Evolutionary conservation across 495 filamentous ascomycete species (phyloP), one percentile per base, ranked within the genome.

Genomic region (Penicillium cinerascens): DNA sequence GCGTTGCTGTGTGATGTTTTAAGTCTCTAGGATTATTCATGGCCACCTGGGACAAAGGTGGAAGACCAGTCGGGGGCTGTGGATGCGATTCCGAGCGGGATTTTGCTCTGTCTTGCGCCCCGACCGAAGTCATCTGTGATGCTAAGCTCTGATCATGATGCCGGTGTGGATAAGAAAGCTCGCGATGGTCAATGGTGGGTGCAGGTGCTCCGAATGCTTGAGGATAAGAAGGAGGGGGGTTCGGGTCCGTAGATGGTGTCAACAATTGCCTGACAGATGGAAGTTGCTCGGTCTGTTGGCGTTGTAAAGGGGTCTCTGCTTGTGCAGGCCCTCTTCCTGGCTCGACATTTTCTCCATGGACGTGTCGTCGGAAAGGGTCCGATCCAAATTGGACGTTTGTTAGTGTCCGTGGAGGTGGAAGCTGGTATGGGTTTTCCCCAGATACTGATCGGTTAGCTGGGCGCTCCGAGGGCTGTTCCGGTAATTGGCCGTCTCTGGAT

Each of bases 251-350:
- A 10, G 50, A 58, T 0, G 76, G 75, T 0, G 72, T 77, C 35
- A 80, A 55, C 33, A 80, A 53, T 47, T 77, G 73, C 41, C 75
- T 74, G 25, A 80, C 74, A 7, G 78, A 72, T 8, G 78, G 78
- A 11, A 80, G 66, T 36, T 71, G 70, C 43, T 75, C 68, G 13
- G 56, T 64, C 18, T 54, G 46, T 43, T 40, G 51, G 21, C 53
- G 61, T 18, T 56, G 57, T 33, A 55, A 49, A 10, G 49, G 36
- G 43, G 63, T 22, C 26, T 56, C 58, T 35, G 47, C 52, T 40
- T 55, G 42, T 13, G 52, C 41, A 17, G 41, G 42, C 15, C 43
- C 44, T 46, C 54, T 60, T 38, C 53, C 55, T 29, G 59, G 47
- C 23, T 76, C 67, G 23, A 56, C 43, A 38, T 56, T 58, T 8